Conservation (phyloP, 345 rosid species). For the Citrus mangshanensis region DNA sequence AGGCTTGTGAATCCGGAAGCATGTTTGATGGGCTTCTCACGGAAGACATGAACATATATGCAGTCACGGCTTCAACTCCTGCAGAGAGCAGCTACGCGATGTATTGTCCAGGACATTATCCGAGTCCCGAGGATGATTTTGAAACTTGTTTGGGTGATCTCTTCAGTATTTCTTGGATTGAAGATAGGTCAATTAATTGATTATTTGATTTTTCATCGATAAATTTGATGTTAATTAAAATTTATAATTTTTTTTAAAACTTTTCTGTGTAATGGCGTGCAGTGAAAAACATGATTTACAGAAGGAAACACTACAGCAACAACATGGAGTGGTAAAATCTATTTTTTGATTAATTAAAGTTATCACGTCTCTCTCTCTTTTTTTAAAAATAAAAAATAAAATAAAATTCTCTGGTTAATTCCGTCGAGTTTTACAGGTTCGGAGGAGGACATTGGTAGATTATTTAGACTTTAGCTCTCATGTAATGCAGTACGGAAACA, state of each 20-base stretch:
- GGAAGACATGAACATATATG: slow-evolving; percentile 33
- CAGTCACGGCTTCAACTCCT: slow-evolving; percentile 59
- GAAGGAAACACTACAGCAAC: slow-evolving; percentile 52
- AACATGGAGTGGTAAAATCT: slow-evolving; percentile 36
- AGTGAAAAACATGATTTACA: slow-evolving; percentile 52
- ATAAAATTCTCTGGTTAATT: neutral
- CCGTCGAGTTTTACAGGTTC: slow-evolving; percentile 21
- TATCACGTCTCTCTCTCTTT: too few species aligned
- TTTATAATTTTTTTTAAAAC: too few species aligned
- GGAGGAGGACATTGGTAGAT: slow-evolving; percentile 42
- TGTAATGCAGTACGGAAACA: slow-evolving; percentile 56
- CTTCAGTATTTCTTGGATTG: slow-evolving; percentile 80
- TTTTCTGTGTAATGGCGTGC: neutral
- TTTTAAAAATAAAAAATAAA: neutral
- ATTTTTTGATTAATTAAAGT: too few species aligned
- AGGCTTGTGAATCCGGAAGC: slow-evolving; percentile 73
- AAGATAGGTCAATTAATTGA: slow-evolving; percentile 48
- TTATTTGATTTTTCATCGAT: neutral
- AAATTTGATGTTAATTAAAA: too few species aligned
- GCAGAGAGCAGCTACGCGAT: slow-evolving; percentile 48
- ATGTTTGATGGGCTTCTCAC: slow-evolving; percentile 61
- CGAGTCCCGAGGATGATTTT: slow-evolving; percentile 25
- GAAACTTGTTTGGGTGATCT: slow-evolving; percentile 59
- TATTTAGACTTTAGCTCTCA: slow-evolving; percentile 30
- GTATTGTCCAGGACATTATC: slow-evolving; percentile 37